These are phyloP conservation scores for Aspergillus latus DNA, from an alignment of 2,329 filamentous ascomycete species.

Conservation along the genomic window DNA sequence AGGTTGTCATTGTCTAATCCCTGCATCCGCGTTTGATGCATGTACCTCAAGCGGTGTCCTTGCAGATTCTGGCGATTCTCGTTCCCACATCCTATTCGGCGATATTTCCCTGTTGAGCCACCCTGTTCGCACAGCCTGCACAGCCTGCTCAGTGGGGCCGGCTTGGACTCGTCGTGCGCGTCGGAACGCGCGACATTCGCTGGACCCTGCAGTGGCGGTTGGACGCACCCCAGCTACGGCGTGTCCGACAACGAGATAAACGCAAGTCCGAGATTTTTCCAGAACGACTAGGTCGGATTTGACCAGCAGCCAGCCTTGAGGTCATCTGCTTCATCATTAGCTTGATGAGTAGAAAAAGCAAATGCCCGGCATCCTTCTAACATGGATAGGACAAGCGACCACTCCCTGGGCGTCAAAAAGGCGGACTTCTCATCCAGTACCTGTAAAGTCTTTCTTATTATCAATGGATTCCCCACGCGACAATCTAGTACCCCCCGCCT, in stretches of 20 bases:
- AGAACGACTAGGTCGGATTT: background rate
- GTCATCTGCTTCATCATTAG: too few relatives aligned
- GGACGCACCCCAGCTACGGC: background rate
- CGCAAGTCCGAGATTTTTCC: background rate
- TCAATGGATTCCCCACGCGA: too few relatives aligned
- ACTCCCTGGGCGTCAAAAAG: too few relatives aligned
- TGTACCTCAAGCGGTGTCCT: constrained; percentile 1
- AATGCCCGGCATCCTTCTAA: too few relatives aligned
- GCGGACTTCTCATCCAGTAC: too few relatives aligned
- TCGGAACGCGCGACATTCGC: too few relatives aligned
- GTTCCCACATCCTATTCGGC: background rate
- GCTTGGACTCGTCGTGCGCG: background rate
- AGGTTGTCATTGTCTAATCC: background rate
- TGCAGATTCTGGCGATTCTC: constrained; percentile 5
- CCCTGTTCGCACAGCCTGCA: background rate
- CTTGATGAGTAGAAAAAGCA: too few relatives aligned
- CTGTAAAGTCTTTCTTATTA: too few relatives aligned
- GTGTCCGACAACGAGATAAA: background rate
- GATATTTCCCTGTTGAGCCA: background rate
- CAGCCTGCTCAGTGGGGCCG: background rate
- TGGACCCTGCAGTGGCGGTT: background rate
- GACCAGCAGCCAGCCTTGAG: too few relatives aligned
- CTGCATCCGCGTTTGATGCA: background rate
- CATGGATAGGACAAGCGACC: too few relatives aligned
- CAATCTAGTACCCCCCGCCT: too few relatives aligned